These are phyloP conservation scores for Linnemannia schmuckeri DNA, from an alignment of 192 early-diverging fungal genomes.

Conservation along the genomic window DNA sequence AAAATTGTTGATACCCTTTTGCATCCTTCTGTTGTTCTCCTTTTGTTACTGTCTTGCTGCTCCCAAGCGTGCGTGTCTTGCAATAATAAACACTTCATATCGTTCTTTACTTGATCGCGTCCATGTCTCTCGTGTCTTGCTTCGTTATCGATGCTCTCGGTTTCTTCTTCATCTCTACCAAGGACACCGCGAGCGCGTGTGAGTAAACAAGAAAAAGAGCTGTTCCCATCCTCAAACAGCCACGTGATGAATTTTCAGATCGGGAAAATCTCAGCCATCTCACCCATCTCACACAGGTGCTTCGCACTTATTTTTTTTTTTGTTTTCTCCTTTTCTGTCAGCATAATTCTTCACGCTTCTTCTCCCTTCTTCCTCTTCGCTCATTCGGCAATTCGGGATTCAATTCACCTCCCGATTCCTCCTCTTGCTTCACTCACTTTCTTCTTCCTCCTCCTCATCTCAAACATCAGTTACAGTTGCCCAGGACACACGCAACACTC, in stretches of 20 bases:
- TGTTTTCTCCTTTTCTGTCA: constrained; percentile 2
- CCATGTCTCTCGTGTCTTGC: too few relatives aligned
- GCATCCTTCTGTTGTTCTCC: neutral
- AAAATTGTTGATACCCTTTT: neutral
- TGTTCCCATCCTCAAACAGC: neutral
- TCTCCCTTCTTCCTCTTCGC: neutral
- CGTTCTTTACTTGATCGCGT: too few relatives aligned
- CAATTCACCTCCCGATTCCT: neutral
- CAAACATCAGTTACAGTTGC: neutral
- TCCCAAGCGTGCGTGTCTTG: too few relatives aligned
- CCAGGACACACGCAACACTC: neutral
- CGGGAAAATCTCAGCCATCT: neutral
- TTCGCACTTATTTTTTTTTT: constrained; percentile 4
- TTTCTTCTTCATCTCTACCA: too few relatives aligned
- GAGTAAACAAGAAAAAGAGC: too few relatives aligned
- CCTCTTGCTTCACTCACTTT: neutral
- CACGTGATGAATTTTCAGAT: neutral
- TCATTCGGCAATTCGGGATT: neutral
- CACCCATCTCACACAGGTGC: too few relatives aligned
- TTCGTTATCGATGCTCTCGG: too few relatives aligned
- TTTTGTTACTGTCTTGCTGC: neutral
- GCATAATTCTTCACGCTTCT: neutral
- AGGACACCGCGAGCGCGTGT: too few relatives aligned
- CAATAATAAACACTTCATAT: too few relatives aligned
- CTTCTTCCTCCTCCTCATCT: neutral